phyloP scores from a whole-genome alignment of 192 early-diverging fungal species.

The Lobosporangium transversale region DNA sequence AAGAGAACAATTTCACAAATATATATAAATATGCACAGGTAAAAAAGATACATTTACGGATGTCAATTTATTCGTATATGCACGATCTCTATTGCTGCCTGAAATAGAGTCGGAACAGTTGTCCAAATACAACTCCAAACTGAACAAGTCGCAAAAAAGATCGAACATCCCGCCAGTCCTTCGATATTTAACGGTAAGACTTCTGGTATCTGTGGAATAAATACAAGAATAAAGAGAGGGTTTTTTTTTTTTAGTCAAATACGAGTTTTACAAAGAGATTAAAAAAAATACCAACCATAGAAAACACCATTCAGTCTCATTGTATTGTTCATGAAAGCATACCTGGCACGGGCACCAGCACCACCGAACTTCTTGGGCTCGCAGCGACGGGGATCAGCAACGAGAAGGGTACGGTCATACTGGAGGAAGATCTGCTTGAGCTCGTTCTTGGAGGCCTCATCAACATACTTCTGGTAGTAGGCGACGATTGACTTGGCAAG shows the following conservation, averaged over 20 bases:
- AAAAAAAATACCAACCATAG: background rate
- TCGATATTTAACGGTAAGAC: constrained; percentile 84
- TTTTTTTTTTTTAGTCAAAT: no score
- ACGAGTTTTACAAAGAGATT: no score
- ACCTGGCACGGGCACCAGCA: constrained; percentile 97
- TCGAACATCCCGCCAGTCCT: constrained; percentile 41
- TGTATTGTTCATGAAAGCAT: constrained; percentile 24
- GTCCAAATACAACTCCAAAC: constrained; percentile 21
- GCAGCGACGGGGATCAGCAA: constrained; percentile 98
- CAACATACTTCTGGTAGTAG: constrained; percentile 99
- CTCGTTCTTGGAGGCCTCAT: constrained; percentile 99
- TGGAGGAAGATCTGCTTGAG: constrained; percentile 86
- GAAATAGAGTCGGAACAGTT: constrained; percentile 9
- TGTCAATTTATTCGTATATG: constrained; percentile 43
- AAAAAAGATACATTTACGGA: constrained; percentile 16
- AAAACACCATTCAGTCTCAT: no score
- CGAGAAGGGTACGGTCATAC: constrained; percentile 98
- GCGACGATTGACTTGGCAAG: constrained; percentile 99
- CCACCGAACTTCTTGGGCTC: constrained; percentile 99
- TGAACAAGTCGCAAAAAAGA: constrained; percentile 42
- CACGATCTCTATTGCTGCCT: constrained; percentile 28
- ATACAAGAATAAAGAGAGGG: constrained; percentile 2
- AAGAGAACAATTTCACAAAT: background rate
- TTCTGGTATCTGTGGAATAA: constrained; percentile 71
- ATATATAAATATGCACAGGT: background rate